phyloP scores from a whole-genome alignment of 805 yeast species.

The Saccharomycopsis sp. region DNA sequence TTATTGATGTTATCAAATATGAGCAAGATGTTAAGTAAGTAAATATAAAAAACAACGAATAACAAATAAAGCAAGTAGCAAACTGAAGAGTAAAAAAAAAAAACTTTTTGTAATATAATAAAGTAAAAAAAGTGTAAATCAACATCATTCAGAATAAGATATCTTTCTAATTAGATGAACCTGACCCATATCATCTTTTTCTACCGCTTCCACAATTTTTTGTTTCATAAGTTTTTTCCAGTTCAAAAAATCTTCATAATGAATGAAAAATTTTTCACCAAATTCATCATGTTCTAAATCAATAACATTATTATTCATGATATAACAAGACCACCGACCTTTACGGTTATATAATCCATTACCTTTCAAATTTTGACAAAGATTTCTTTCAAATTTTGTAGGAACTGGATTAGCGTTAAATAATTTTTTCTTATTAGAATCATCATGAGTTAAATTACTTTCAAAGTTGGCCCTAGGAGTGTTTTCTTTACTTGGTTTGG shows the following conservation, averaged over 20 bases:
- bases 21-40: too few relatives aligned
- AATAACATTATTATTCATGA: conserved; percentile 4
- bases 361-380: conserved; percentile 8
- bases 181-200: conserved; percentile 33
- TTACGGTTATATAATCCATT: conserved; percentile 9
- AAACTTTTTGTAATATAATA: too few relatives aligned
- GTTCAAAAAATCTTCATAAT: conserved; percentile 47
- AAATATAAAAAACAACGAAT: too few relatives aligned
- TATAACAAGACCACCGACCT: conserved; percentile 11
- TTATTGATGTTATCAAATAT: too few relatives aligned
- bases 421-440: conserved; percentile 4
- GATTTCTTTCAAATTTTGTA: conserved; percentile 9
- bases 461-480: conserved; percentile 5
- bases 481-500: background rate
- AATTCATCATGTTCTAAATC: conserved; percentile 11
- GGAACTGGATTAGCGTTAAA: conserved; percentile 14
- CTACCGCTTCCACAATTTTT: conserved; percentile 33
- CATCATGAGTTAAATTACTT: conserved; percentile 7
- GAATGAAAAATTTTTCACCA: conserved; percentile 9
- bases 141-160: conserved; percentile 7
- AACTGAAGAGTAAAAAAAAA: too few relatives aligned
- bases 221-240: conserved; percentile 71
- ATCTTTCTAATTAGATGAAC: conserved; percentile 5
- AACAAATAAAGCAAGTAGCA: too few relatives aligned
- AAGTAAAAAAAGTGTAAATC: too few relatives aligned